These are phyloP conservation scores for Botrytis medusae DNA, from an alignment of 2,329 filamentous ascomycete genomes.

Conservation along the genomic window DNA sequence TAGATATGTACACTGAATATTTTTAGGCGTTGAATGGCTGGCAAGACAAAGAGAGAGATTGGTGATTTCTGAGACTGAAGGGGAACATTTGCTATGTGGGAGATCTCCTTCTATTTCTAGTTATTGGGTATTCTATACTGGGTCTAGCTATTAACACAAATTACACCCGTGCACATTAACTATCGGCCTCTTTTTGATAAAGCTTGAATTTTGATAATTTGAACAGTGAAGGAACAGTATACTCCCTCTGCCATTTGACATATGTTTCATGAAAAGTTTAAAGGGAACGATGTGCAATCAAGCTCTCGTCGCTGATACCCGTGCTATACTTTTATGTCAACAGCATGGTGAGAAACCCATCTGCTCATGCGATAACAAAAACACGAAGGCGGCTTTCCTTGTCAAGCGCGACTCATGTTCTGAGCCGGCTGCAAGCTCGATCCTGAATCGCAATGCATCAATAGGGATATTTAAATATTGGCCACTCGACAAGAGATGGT, in stretches of 20 bases:
- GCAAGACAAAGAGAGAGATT: neutral
- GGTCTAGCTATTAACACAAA: neutral
- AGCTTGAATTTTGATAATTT: neutral
- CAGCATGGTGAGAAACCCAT: neutral
- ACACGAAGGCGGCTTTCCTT: neutral
- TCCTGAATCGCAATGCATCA: neutral
- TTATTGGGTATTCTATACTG: neutral
- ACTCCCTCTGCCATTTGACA: no score
- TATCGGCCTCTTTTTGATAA: neutral
- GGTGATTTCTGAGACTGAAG: fast-evolving
- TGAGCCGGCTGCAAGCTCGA: neutral
- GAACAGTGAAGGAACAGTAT: neutral
- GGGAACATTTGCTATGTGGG: neutral
- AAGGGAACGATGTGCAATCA: neutral
- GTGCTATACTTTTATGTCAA: neutral
- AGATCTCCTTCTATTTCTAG: neutral
- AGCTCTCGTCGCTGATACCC: neutral
- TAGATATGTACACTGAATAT: neutral
- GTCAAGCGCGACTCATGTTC: neutral
- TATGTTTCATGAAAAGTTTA: fast-evolving
- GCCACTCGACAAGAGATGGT: no score
- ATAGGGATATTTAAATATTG: neutral
- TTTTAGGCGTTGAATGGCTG: neutral
- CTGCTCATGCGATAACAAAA: neutral
- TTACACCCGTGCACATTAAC: neutral